Conservation (phyloP, 2,329 filamentous ascomycete genomes). For the Fusarium lyarnte region DNA sequence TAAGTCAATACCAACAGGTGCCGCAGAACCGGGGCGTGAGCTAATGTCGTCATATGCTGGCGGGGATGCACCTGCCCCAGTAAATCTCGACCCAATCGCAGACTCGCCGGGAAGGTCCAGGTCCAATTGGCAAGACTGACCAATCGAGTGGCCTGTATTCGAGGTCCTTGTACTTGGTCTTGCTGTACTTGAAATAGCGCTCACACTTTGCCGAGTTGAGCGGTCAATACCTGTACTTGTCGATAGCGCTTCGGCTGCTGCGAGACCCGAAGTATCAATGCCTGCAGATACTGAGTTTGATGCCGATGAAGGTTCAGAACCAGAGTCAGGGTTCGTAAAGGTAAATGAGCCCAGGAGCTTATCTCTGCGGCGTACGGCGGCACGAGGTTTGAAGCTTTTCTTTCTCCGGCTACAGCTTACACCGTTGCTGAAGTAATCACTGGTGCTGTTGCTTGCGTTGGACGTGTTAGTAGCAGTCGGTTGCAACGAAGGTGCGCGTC, state of each 20-base stretch:
- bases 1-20: conserved; percentile 36
- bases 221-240: conserved; percentile 19
- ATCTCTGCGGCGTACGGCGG: conserved; percentile 19
- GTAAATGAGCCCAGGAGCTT: conserved; percentile 27
- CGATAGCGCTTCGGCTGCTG: conserved; percentile 25
- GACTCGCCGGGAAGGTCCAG: conserved; percentile 32
- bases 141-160: conserved; percentile 21
- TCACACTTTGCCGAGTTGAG: conserved; percentile 24
- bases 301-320: conserved; percentile 9
- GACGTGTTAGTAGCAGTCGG: conserved; percentile 19
- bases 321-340: conserved; percentile 11
- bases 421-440: conserved; percentile 1
- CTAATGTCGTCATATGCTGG: conserved; percentile 47
- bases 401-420: conserved; percentile 41
- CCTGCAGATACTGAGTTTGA: background rate
- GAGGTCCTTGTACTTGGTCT: background rate
- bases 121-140: conserved; percentile 18
- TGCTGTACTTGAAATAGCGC: conserved; percentile 18
- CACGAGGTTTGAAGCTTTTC: conserved; percentile 15
- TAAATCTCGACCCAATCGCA: conserved; percentile 31
- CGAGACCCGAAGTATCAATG: conserved; percentile 16
- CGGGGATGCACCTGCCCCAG: conserved; percentile 37
- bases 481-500: conserved; percentile 36
- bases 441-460: conserved; percentile 3
- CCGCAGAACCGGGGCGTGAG: conserved; percentile 30